Base-by-base conservation (phyloP, 257 asterid genomes). In the Plectranthus barbatus region DNA sequence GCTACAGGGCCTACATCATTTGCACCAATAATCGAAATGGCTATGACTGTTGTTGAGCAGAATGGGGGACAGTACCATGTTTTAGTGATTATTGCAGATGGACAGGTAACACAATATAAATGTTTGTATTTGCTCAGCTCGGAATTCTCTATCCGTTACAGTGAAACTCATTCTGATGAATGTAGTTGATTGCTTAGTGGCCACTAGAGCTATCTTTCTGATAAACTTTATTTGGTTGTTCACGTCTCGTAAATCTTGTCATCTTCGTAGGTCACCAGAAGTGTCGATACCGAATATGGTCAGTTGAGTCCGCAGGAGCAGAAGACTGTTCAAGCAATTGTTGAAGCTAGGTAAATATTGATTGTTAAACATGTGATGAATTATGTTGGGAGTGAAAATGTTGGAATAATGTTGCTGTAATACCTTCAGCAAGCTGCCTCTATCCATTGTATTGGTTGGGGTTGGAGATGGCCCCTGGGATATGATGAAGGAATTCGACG, bases 401-500 rank as follows among this genome's bases (percentile, higher is more conserved):
- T 61, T 60, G 41, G 7, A 39, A 45, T 47, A 36, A 71, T 64
- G 42, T 56, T 37, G 20, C 42, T 44, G 12, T 18, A 12, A 17
- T 57, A 58, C 68, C 74, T 75, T 74, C 82, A 90, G 97, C 83
- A 83, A 90, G 79, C 76, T 80, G 71, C 95, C 97, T 13, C 72
- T 90, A 60, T 87, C 97, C 45, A 87, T 90, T 60, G 68, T 90
- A 44, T 73, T 90, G 62, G 94, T 90, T 19, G 97, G 97, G 50
- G 97, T 90, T 67, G 97, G 97, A 56, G 97, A 90, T 70, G 97
- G 97, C 63, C 97, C 97, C 1, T 90, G 97, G 97, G 95, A 87
- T 68, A 85, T 82, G 92, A 90, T 90, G 97, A 76, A 69, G 68
- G 95, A 90, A 74, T 90, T 90, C 60, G 97, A 90, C 54, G 97